Base-by-base conservation (phyloP, 176 grass and related monocot genomes). In the Miscanthus lutarioriparius region DNA sequence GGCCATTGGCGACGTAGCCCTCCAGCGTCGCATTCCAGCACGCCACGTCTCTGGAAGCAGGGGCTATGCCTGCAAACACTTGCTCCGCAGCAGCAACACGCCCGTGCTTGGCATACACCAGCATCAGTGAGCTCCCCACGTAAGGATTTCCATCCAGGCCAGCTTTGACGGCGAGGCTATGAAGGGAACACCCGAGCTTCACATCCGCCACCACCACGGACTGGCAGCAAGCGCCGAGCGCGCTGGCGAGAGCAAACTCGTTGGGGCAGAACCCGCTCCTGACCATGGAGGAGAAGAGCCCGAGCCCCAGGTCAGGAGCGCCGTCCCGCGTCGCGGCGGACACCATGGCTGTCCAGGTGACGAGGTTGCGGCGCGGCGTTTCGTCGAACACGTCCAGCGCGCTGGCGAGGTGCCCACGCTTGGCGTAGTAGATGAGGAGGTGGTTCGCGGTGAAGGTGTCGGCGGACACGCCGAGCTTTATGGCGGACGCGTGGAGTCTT, bases 11-110 rank as follows among this genome's bases (percentile, higher is more conserved):
- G 9, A 83, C 58, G 67, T 93, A 94, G 10, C 64, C 80, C 6
- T 94, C 92, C 20, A 94, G 56, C 79, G 91, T 84, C 0, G 86
- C 59, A 11, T 94, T 94, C 88, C 88, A 94, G 51, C 86, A 91
- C 15, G 76, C 62, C 48, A 65, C 44, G 20, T 94, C 92, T 56
- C 11, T 82, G 64, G 11, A 11, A n/a, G 2, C 2, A 44, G 11
- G 6, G 19, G 6, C 10, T 43, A 43, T 43, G 41, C 25, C n/a
- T 20, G 17, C 65, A 1, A 91, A 94, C 5, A 62, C 86, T 10
- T 23, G 45, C 75, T 89, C 83, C 0, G 80, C 86, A 11, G 80
- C 80, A 74, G 67, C 45, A 25, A 90, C 40, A 4, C 19, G 10
- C 10, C 86, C 80, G 19, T 64, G 73, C 5, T 37, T 90, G 13